Evolutionary conservation across 148 eudicot species (phyloP), one percentile per base, ranked within the genome.

Genomic region (Cornus suecica): DNA sequence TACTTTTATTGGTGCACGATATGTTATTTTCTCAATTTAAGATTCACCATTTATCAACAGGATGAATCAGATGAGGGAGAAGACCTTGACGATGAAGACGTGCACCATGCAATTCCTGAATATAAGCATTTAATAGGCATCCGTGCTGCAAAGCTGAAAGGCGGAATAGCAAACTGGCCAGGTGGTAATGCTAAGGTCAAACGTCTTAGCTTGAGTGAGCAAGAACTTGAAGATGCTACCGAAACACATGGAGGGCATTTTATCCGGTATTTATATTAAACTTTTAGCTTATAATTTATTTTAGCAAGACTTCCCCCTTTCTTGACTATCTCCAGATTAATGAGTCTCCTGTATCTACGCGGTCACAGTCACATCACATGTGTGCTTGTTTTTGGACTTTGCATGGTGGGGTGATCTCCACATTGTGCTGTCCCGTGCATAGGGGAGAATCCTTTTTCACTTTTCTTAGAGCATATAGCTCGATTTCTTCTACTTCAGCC

Each of bases 141-240:
- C 51, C 94, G 69, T 73, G 86, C 90, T 22, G 69, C 70, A 67
- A 90, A 87, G 84, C 34, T 5, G 64, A 84, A 83, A 84, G 87
- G 82, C 66, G 81, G 80, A 37, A 68, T 81, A 22, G 28, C 34
- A 24, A 41, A 66, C 23, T 67, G 78, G 79, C 45, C 87, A 34
- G 45, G 41, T 20, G 81, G 45, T 18, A 58, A 83, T 73, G 62
- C 85, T 20, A 66, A 74, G 76, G 87, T 81, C 73, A 64, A 74
- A 28, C 92, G 97, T 18, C 68, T 90, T 65, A 90, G 94, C 75
- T 72, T 92, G 74, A 85, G 88, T 14, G 97, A 92, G 74, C 78
- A 78, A 75, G 80, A 70, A 62, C 85, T 92, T 60, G 61, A 81
- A 54, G 54, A 76, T 52, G 88, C 82, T 77, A 68, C 76, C 5